These are phyloP conservation scores for Solanum piurae DNA, from an alignment of 257 asterid species.

Conservation along the genomic window DNA sequence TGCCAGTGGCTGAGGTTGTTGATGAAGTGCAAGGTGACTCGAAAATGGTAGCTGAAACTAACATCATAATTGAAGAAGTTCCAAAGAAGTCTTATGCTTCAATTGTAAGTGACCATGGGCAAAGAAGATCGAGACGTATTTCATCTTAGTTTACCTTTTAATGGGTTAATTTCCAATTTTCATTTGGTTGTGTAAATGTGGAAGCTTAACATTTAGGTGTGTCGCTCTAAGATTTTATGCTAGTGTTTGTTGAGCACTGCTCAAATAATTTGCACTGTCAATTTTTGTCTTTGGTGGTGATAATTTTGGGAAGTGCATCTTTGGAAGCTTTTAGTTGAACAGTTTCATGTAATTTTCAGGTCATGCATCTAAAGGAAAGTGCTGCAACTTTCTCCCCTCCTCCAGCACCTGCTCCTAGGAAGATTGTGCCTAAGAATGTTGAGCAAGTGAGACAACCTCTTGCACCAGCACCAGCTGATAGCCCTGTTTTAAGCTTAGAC, in stretches of 20 bases:
- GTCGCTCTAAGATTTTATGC: neutral
- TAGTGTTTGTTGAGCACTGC: neutral
- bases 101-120: constrained; percentile 40
- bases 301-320: neutral
- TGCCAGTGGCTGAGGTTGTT: constrained; percentile 55
- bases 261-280: neutral
- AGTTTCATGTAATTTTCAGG: constrained; percentile 34
- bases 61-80: constrained; percentile 35
- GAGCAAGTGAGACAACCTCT: constrained; percentile 27
- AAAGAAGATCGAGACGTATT: neutral
- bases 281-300: neutral
- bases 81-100: constrained; percentile 75
- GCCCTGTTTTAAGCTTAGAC: constrained; percentile 24
- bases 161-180: neutral
- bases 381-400: constrained; percentile 39
- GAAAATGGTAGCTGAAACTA: constrained; percentile 30
- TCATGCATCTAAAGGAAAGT: constrained; percentile 50
- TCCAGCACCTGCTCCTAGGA: constrained; percentile 29
- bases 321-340: neutral
- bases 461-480: constrained; percentile 24
- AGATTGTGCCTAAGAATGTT: constrained; percentile 26
- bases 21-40: constrained; percentile 39
- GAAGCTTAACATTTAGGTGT: neutral
- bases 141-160: neutral
- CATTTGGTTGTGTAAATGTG: neutral